These are phyloP conservation scores for Megacollybia platyphylla DNA, from an alignment of 1,284 basidiomycete species.

Conservation along the genomic window DNA sequence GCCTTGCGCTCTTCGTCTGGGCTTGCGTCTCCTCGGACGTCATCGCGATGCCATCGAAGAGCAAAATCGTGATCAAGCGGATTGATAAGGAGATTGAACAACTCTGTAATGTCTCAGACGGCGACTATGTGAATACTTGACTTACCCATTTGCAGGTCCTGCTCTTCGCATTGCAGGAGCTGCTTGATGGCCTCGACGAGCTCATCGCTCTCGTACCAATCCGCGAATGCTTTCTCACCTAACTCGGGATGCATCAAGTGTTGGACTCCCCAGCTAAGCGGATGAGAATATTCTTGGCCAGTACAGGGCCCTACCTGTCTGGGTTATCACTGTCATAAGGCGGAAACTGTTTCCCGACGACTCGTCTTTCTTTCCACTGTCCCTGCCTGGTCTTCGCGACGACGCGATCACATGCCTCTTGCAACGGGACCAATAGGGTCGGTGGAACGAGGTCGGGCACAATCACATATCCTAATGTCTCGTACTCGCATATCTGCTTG, in stretches of 20 bases:
- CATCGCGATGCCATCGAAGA: constrained; percentile 76
- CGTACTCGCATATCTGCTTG: constrained; percentile 22
- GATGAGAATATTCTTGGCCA: no score
- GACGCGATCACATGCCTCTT: constrained; percentile 38
- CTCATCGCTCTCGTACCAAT: constrained; percentile 56
- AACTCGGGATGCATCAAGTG: constrained; percentile 72
- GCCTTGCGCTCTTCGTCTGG: constrained; percentile 52
- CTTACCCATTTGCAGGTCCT: constrained; percentile 64
- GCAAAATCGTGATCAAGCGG: constrained; percentile 59
- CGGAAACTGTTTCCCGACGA: constrained; percentile 76
- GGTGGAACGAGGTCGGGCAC: constrained; percentile 46
- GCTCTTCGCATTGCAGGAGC: constrained; percentile 44
- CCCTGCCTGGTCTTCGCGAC: constrained; percentile 48
- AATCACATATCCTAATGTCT: constrained; percentile 61
- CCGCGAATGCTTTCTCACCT: constrained; percentile 41
- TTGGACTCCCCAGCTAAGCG: constrained; percentile 62
- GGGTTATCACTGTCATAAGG: constrained; percentile 49
- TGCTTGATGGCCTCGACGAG: constrained; percentile 35
- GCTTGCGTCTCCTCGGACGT: constrained; percentile 51
- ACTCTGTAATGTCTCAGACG: constrained; percentile 29
- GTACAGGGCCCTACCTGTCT: constrained; percentile 18
- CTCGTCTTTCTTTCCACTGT: constrained; percentile 55
- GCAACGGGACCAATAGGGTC: constrained; percentile 26
- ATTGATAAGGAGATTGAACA: constrained; percentile 75
- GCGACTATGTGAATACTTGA: constrained; percentile 4